Evolutionary conservation across 1,284 basidiomycete species (phyloP), one percentile per base, ranked within the genome.

Genomic region (Pseudozyma sp.): DNA sequence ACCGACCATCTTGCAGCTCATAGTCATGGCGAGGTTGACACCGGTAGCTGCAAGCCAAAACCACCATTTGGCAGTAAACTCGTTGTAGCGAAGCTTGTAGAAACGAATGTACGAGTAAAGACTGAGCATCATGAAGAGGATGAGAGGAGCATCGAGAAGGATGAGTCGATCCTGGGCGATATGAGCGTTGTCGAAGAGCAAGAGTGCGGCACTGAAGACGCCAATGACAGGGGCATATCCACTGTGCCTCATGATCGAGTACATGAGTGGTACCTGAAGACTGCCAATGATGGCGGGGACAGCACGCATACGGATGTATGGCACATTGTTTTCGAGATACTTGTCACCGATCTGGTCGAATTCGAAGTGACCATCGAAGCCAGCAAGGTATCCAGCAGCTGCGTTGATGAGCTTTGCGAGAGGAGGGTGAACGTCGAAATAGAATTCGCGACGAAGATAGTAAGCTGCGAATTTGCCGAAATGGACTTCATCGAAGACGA

Each of bases 341-440:
- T 90, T 93, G 86, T 98, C 95, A 16, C 95, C 96, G 72, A 99
- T 99, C 83, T 91, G 92, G 66, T 96, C 93, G 87, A 99, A 99
- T 44, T 91, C 89, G 86, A 97, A 99, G 58, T 91, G 87, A 35
- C 96, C 97, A 80, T 97, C 92, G 84, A 96, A 99, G 10, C 97
- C 97, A 47, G 96, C 93, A 68, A 97, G 91, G 93, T 94, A 98
- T 70, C 94, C 97, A 31, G 93, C 92, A 42, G 96, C 89, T 50
- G 92, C 97, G 80, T 87, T 84, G 51, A 84, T 74, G 40, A 83
- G 68, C 49, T 83, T 79, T 14, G 83, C 84, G 16, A 83, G 90
- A 14, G 96, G 96, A 43, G 96, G 96, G 83, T 99, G 97, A 5
- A 99, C 97, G 85, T 99, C 97, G 87, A 99, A 99, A 87, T 98